Base-by-base conservation (phyloP, 306 rosid species). In the Sechiopsis laciniata region DNA sequence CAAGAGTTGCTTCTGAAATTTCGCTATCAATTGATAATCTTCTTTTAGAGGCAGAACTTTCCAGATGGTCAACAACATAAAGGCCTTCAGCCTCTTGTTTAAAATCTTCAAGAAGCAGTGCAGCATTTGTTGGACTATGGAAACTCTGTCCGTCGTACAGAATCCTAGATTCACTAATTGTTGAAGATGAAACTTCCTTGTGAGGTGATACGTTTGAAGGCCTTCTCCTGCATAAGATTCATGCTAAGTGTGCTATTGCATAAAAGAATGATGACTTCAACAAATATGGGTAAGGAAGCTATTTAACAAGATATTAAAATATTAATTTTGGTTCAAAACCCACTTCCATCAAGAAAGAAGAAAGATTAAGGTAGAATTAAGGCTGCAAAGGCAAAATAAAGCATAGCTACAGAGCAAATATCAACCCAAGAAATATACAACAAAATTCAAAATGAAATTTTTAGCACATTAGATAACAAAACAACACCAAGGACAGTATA, bases 101-200 rank as follows among this genome's bases (percentile, higher is more conserved):
- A 65, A 94, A 87, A 78, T 88, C 85, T 73, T 90, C 98, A 40
- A 94, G 97, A 83, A 91, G 74, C 61, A 94, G 97, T 66, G 96
- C 95, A 1, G 98, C 91, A 84, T 90, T 94, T 20, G 92, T 82
- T 52, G 96, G 96, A 87, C 92, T 87, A 78, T 88, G 97, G 84
- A 94, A 84, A 82, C 46, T 84, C 72, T 85, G 88, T 9, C 89
- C 96, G 35, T 91, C 99, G 50, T 87, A 87, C 1, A 86, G 74
- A 59, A 89, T 77, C 74, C 91, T 78, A 42, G 92, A 71, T 63
- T 84, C 87, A 78, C 90, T 77, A 37, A 82, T 74, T 61, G 85
- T 87, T 7, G 96, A 86, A 57, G 87, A 80, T 29, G 95, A 85
- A 63, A 57, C 75, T 29, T 82, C 91, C 11, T 29, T 82, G 48